These are phyloP conservation scores for Nasturtium officinale DNA, from an alignment of 345 rosid genomes.

Conservation along the genomic window DNA sequence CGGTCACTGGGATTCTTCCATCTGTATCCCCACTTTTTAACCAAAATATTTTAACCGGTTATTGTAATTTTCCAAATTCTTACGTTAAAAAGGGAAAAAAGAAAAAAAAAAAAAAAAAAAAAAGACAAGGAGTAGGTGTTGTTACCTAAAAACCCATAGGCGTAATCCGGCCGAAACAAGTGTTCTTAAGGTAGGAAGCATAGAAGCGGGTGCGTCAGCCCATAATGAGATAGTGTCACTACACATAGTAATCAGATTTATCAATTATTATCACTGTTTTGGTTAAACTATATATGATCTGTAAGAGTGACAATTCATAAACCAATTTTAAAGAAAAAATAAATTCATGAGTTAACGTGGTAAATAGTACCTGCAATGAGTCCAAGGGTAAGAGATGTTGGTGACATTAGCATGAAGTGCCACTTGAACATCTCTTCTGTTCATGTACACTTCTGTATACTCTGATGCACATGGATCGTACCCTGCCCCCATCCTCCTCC, in stretches of 20 bases:
- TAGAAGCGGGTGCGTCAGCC: conserved; percentile 65
- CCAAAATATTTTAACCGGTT: neutral
- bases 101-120: no score
- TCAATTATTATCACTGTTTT: neutral
- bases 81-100: no score
- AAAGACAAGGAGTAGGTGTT: neutral
- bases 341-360: no score
- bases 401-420: conserved; percentile 81
- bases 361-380: conserved; percentile 67
- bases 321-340: neutral
- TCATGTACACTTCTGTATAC: conserved; percentile 60
- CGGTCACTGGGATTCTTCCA: conserved; percentile 80
- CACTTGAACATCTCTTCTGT: conserved; percentile 71
- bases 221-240: conserved; percentile 54
- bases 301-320: neutral
- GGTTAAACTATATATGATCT: neutral
- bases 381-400: conserved; percentile 67
- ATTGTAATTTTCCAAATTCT: neutral
- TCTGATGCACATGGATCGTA: conserved; percentile 68
- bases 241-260: no score
- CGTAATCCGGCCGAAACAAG: conserved; percentile 72
- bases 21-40: conserved; percentile 77
- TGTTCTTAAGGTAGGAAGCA: conserved; percentile 69
- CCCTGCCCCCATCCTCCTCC: conserved; percentile 64
- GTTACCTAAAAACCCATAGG: conserved; percentile 77